Conservation (phyloP, 257 asterid genomes). For the Verbascum thapsus region DNA sequence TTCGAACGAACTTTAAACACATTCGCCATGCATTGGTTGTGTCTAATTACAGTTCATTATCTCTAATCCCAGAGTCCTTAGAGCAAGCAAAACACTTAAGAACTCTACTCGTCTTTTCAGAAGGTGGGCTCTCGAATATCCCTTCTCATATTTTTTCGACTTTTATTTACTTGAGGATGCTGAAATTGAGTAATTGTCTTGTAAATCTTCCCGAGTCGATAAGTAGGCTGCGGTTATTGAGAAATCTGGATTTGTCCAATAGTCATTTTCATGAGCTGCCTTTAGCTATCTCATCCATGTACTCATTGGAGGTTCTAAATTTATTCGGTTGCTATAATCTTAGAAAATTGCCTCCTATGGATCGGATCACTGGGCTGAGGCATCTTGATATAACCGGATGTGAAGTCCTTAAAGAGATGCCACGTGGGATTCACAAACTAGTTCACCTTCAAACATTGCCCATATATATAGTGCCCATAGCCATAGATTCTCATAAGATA, state of each 20-base stretch:
- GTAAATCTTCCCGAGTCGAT: slow-evolving; percentile 22
- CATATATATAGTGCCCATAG: slow-evolving; percentile 20
- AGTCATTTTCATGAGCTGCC: slow-evolving; percentile 28
- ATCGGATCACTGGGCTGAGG: background rate
- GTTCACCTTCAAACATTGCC: slow-evolving; percentile 27
- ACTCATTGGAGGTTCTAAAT: slow-evolving; percentile 18
- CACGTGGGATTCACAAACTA: background rate
- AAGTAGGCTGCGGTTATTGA: slow-evolving; percentile 11
- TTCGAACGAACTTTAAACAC: background rate
- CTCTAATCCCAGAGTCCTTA: slow-evolving; percentile 23
- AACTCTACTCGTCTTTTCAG: slow-evolving; percentile 34
- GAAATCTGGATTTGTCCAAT: slow-evolving; percentile 35
- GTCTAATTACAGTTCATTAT: background rate
- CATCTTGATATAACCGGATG: slow-evolving; percentile 27
- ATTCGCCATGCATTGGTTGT: slow-evolving; percentile 33
- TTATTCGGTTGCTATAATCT: slow-evolving; percentile 23
- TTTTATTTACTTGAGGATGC: slow-evolving; percentile 31
- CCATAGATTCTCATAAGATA: no score
- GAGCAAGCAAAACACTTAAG: slow-evolving; percentile 25
- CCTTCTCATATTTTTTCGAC: slow-evolving; percentile 4
- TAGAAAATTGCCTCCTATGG: background rate
- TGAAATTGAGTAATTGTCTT: slow-evolving; percentile 31
- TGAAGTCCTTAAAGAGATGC: slow-evolving; percentile 22
- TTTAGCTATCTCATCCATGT: background rate
- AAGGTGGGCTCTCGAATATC: slow-evolving; percentile 15